A percentile compares a stretch with the other conserved stretches of the same genome.
phyloP scores from a whole-genome alignment of 164 flowering plant genomes.

The Macadamia tetraphylla region DNA sequence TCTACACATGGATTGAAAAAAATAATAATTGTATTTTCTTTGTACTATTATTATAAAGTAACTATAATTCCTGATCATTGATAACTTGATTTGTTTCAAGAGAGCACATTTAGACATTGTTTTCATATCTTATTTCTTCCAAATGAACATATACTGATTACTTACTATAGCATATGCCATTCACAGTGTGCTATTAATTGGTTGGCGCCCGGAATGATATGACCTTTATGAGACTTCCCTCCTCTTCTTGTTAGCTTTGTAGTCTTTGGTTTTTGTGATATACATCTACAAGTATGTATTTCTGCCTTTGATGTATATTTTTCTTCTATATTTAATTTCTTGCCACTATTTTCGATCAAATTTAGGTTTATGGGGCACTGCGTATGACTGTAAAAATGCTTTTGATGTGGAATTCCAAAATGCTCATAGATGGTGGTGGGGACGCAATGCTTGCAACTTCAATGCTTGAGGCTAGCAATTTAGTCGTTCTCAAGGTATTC shows the following conservation, averaged over 20 bases:
- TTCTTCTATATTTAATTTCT: not conserved
- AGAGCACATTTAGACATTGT: too few species aligned
- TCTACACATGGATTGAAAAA: too few species aligned
- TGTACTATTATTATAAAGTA: too few species aligned
- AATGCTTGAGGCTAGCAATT: constrained; percentile 89
- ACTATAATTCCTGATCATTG: too few species aligned
- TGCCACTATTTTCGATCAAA: constrained; percentile 3
- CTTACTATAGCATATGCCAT: too few species aligned
- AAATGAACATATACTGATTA: too few species aligned
- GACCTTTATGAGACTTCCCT: not conserved
- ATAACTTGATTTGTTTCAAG: too few species aligned
- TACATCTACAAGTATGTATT: constrained; percentile 1
- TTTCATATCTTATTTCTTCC: too few species aligned
- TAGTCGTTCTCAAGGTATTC: constrained; percentile 78
- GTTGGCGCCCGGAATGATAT: not conserved
- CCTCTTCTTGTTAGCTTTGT: not conserved
- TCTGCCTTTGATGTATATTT: not conserved
- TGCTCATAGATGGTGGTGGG: constrained; percentile 74
- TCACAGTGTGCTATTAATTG: too few species aligned
- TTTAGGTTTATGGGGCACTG: constrained; percentile 83
- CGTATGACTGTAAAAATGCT: constrained; percentile 92
- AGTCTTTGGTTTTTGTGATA: not conserved
- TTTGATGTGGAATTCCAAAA: constrained; percentile 88
- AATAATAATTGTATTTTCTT: too few species aligned
- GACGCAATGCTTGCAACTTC: constrained; percentile 81